A percentile compares a stretch with the other conserved stretches of the same genome.
phyloP scores from a whole-genome alignment of 768 basidiomycete genomes.

The Plicaturopsis crispa region DNA sequence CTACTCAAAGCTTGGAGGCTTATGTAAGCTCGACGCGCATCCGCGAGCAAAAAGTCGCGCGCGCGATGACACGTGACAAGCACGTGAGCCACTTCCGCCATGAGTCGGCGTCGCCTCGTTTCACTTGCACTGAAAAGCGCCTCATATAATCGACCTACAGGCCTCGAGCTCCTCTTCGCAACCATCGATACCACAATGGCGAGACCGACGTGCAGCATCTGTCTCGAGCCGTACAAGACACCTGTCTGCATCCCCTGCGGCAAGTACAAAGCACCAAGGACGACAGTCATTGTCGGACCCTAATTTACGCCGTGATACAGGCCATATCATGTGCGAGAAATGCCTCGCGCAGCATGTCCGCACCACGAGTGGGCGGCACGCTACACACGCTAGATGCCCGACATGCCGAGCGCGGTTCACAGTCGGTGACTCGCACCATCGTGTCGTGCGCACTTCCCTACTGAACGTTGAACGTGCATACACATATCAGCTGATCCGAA shows the following conservation, averaged over 20 bases:
- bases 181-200: not conserved
- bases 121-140: not conserved
- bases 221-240: conserved; percentile 40
- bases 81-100: not conserved
- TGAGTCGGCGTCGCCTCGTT: not conserved
- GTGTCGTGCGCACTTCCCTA: too few relatives aligned
- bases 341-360: not conserved
- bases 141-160: not conserved
- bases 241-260: conserved; percentile 61
- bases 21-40: not conserved
- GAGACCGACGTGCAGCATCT: conserved; percentile 39
- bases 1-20: too few relatives aligned
- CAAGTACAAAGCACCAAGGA: conserved; percentile 19
- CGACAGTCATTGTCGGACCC: not conserved
- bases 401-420: not conserved
- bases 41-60: not conserved
- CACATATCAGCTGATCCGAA: not conserved
- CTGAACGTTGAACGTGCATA: not conserved
- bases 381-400: not conserved
- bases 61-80: not conserved
- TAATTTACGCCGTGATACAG: not conserved
- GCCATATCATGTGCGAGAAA: not conserved
- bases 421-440: too few relatives aligned
- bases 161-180: not conserved
- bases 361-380: not conserved